Evolutionary conservation across 2,329 filamentous ascomycete species (phyloP).

Genomic region (Teratosphaeria nubilosa): DNA sequence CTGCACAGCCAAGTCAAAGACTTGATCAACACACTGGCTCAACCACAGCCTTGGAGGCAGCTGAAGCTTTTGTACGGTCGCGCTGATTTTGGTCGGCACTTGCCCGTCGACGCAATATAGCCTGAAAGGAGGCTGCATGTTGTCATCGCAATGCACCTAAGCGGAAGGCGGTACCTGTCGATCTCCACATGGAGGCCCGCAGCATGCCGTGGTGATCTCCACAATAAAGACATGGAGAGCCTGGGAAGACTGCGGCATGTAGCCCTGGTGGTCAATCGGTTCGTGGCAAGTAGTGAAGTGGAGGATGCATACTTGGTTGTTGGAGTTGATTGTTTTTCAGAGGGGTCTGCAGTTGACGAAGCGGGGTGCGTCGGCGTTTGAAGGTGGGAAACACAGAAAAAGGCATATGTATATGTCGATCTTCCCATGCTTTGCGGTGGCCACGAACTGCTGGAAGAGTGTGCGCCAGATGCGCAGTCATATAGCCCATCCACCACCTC

Average conservation of each 20-base stretch:
- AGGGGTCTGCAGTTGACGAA: too few relatives aligned
- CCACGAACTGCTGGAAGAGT: not conserved
- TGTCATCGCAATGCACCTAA: not conserved
- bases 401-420: conserved; percentile 35
- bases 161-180: not conserved
- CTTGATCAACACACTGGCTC: not conserved
- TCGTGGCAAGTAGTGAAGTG: not conserved
- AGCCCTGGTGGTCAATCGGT: too few relatives aligned
- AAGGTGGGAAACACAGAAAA: not conserved
- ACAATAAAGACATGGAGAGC: not conserved
- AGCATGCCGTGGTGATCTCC: not conserved
- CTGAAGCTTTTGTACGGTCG: not conserved
- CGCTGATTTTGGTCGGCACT: not conserved
- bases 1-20: not conserved
- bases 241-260: not conserved
- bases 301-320: not conserved
- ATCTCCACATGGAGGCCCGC: not conserved
- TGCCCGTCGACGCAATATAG: not conserved
- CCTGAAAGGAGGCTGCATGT: not conserved
- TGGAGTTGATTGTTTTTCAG: not conserved
- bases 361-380: not conserved
- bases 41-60: not conserved
- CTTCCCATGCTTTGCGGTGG: conserved; percentile 10
- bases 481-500: not conserved
- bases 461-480: not conserved